Percentiles rank a stretch among this genome's conserved stretches.
Evolutionary conservation across 306 rosid species (phyloP).

Genomic region (Luffa acutangula): DNA sequence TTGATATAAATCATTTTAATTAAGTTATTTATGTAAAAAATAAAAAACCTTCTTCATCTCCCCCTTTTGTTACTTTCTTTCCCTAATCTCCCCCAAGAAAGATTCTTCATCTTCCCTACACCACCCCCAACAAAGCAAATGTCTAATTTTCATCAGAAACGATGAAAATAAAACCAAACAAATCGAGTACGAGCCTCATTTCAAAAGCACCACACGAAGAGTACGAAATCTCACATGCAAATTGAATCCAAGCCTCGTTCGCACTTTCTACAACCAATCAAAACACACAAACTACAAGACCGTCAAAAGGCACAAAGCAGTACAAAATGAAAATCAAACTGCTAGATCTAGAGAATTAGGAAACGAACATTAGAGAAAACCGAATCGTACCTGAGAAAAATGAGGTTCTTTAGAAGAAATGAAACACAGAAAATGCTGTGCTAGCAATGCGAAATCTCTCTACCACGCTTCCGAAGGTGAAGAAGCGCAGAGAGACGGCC

Average conservation of each 20-base stretch:
- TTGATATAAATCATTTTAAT: background rate
- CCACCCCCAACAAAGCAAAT: background rate
- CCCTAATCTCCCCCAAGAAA: background rate
- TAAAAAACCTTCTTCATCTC: background rate
- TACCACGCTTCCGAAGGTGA: background rate
- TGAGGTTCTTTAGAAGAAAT: background rate
- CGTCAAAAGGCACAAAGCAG: background rate
- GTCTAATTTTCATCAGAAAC: background rate
- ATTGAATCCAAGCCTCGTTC: background rate
- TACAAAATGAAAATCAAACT: background rate
- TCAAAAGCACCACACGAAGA: background rate
- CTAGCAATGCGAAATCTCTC: background rate
- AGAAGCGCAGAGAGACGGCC: slow-evolving; percentile 2
- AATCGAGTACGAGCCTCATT: background rate
- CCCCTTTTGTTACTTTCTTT: background rate
- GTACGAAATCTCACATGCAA: background rate
- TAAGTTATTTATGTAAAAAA: background rate
- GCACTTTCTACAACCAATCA: background rate
- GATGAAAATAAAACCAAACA: background rate
- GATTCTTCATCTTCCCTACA: background rate
- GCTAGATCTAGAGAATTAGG: background rate
- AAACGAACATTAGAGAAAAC: background rate
- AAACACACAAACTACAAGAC: background rate
- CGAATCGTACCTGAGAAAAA: background rate
- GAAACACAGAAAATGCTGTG: background rate